Base-by-base conservation (phyloP, 1,139 yeast species). In the Hemisphaericaspora xylofermentans region DNA sequence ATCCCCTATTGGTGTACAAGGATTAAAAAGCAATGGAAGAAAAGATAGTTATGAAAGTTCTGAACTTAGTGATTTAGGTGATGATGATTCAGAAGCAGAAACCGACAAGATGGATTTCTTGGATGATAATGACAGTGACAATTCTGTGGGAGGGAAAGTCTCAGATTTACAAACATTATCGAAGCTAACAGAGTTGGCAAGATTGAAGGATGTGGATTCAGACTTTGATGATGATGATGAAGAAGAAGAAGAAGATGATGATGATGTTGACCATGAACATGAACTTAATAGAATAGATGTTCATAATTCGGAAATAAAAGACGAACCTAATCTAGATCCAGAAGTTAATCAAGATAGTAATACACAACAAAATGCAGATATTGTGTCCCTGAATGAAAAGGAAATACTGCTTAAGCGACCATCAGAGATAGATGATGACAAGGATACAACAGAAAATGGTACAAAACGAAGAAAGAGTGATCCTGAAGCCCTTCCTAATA, bases 41-140 rank as follows among this genome's bases (percentile, higher is more conserved):
- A 52, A 51, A 31, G 63, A 56, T 41, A 57, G 58, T 47, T 62
- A 66, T 56, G 76, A 71, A 37, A 68, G 75, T 48, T 68, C 75
- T 4, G 78, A 72, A 45, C 58, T 72, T 38, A 70, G 85, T 39
- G 88, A 81, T 48, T 63, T 80, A 47, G 82, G 80, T 39, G 88
- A 80, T 43, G 71, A 77, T 45, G 82, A 80, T 49, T 81, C 88
- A 6, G 93, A 85, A 57, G 91, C 88, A 3, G 94, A 85, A 58
- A 85, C 94, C 2, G 94, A 84, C 55, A 79, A 76, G 49, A 79
- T 84, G 84, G 88, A 80, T 52, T 72, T 72, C 48, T 54, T 72
- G 43, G 75, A 70, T 28, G 75, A 69, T 42, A 37, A 47, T 22
- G 46, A 44, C 21, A 42, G 36, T 33, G 50, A 41, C 10, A 50